Evolutionary conservation across 1,284 basidiomycete species (phyloP), one percentile per base, ranked within the genome.

Genomic region (Schizopora paradoxa): DNA sequence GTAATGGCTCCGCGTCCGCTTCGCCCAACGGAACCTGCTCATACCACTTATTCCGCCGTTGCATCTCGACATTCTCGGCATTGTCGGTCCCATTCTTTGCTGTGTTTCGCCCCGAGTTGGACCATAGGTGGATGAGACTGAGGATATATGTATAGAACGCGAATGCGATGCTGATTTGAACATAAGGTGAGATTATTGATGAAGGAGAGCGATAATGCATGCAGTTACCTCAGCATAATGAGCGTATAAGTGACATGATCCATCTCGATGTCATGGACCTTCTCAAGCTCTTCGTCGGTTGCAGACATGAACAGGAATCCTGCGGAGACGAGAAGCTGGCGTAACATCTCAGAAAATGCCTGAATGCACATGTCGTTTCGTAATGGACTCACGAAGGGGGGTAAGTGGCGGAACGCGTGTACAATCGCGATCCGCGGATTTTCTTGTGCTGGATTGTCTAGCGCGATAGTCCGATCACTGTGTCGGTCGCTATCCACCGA

Each of bases 191-290:
- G 21, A n/a, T 22, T 22, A 8, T 21, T 5, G 5, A 26, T 19
- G 32, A 25, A 23, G 27, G 23, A 36, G 21, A 28, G 23, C 8
- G 8, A 23, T 10, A 31, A 5, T 10, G 5, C 13, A 32, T 6
- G 5, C 21, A 58, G 68, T 41, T 39, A 81, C 78, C 86, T 91
- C 65, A 86, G 88, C 72, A 90, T 82, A 58, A 87, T 82, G 6
- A 93, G 69, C 34, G 86, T 73, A 58, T 94, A 94, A 0, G 90
- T 89, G 53, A 93, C 89, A 59, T 93, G 89, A 60, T 93, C 91
- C 77, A 92, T 85, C 40, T 76, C 84, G 26, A 70, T 68, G 19
- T 75, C 74, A 54, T 87, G 72, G 10, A 84, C 77, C 51, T 74
- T 84, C 26, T 72, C 58, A 32, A 94, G 68, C 61, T 94, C 89